Conservation (phyloP, 495 filamentous ascomycete species). For the Rhypophila decipiens region DNA sequence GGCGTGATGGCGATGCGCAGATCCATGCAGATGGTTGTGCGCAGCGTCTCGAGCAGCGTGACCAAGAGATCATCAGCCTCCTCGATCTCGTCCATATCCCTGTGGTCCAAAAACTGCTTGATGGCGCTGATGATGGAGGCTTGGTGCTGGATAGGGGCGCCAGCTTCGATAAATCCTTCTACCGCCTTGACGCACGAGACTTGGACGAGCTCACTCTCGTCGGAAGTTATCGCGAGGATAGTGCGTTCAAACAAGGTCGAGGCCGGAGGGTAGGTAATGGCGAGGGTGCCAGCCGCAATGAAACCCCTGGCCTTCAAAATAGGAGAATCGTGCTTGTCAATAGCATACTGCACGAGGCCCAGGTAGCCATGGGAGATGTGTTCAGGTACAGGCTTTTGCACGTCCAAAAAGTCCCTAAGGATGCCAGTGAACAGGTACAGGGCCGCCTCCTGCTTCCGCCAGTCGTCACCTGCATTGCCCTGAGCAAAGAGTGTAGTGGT, state of each 20-base stretch:
- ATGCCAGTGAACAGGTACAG: constrained; percentile 78
- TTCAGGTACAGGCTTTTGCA: constrained; percentile 55
- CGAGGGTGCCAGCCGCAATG: constrained; percentile 69
- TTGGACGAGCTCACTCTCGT: constrained; percentile 79
- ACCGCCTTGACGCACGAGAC: constrained; percentile 85
- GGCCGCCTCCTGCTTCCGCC: constrained; percentile 66
- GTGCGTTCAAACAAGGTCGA: constrained; percentile 59
- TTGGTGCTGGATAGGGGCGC: constrained; percentile 54
- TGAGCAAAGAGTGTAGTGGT: constrained; percentile 61
- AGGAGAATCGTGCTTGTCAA: constrained; percentile 51
- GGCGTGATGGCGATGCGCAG: constrained; percentile 60
- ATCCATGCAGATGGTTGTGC: constrained; percentile 74
- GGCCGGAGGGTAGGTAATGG: constrained; percentile 49
- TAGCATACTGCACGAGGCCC: constrained; percentile 70
- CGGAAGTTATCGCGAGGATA: constrained; percentile 64
- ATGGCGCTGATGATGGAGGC: constrained; percentile 66
- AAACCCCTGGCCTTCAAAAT: constrained; percentile 81
- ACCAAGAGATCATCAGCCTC: constrained; percentile 89
- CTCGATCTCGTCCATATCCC: constrained; percentile 73
- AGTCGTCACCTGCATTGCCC: constrained; percentile 38
- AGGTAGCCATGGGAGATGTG: constrained; percentile 66
- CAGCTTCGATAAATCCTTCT: constrained; percentile 68
- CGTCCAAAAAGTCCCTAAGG: constrained; percentile 73
- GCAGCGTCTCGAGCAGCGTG: constrained; percentile 80
- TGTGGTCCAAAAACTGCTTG: constrained; percentile 65